Evolutionary conservation across 345 rosid genomes (phyloP), one percentile per base, ranked within the genome.

Genomic region (Populus ilicifolia): DNA sequence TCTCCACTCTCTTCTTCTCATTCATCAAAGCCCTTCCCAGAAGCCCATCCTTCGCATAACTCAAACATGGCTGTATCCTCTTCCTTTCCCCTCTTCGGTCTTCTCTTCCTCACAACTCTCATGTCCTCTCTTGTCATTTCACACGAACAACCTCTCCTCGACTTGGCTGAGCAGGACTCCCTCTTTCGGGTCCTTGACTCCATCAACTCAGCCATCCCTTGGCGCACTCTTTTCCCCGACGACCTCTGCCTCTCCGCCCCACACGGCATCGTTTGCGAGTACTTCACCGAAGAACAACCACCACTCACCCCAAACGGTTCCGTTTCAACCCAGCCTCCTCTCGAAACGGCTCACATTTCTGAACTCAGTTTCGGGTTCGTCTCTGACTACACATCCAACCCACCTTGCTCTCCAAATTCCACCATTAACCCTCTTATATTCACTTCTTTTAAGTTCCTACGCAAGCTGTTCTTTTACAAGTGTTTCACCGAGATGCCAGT

Each of bases 201-300:
- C 20, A 66, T 91, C 69, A 90, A 91, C 89, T 75, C 92, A 0
- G 81, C 73, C 56, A 83, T 89, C 71, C 77, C 88, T 0, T 89
- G 96, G 96, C 88, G 89, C 43, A 74, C 86, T 29, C 79, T 87
- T 30, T 91, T 84, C 79, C 87, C 89, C 0, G 92, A 87, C 65
- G 90, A 91, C 67, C 83, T 90, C 73, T 91, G 96, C 75, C 81
- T 78, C 69, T 91, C 92, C 0, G 79, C 96, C 63, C 92, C 94
- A 8, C 89, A 90, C 81, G 94, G 94, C 76, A 83, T 90, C 76
- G 89, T 86, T 8, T 91, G 96, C 21, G 90, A 87, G 35, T 84
- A 78, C 80, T 83, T 84, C 79, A 50, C 76, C 48, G 73, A 80
- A 27, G 59, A 64, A 25, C 33, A 62, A 25, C 41, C 44, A 44